These are phyloP conservation scores for Trametes maxima DNA, from an alignment of 768 basidiomycete genomes.

Conservation along the genomic window DNA sequence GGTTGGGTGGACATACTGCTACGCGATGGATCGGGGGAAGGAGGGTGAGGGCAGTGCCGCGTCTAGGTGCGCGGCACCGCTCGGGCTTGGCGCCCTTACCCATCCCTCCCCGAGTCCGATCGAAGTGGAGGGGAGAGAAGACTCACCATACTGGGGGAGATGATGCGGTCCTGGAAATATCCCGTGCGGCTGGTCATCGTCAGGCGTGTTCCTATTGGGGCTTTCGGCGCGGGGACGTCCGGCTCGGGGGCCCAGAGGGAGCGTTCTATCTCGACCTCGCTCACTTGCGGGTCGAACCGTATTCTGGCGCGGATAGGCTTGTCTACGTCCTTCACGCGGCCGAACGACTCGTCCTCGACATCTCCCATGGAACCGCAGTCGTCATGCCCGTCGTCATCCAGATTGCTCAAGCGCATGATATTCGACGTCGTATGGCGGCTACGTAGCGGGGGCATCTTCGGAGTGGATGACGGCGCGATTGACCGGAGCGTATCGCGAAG, in stretches of 20 bases:
- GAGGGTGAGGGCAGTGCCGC: background rate
- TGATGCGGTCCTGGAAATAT: slow-evolving; percentile 91
- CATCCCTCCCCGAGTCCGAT: slow-evolving; percentile 1
- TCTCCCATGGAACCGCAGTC: slow-evolving; percentile 58
- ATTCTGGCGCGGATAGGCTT: slow-evolving; percentile 77
- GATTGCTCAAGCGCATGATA: slow-evolving; percentile 1
- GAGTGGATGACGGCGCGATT: slow-evolving; percentile 26
- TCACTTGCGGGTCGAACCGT: slow-evolving; percentile 40
- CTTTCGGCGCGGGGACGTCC: slow-evolving; percentile 26
- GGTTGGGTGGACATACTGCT: background rate
- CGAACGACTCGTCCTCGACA: slow-evolving; percentile 43
- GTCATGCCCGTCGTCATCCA: slow-evolving; percentile 28
- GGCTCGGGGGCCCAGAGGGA: background rate
- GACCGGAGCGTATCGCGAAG: slow-evolving; percentile 34
- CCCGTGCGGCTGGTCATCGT: slow-evolving; percentile 96
- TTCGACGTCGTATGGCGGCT: slow-evolving; percentile 23
- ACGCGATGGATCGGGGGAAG: background rate
- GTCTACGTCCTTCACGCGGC: slow-evolving; percentile 61
- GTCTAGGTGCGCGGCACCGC: background rate
- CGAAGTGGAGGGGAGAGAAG: slow-evolving; percentile 6
- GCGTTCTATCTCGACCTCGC: slow-evolving; percentile 13
- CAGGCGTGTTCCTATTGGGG: slow-evolving; percentile 79
- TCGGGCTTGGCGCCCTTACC: background rate
- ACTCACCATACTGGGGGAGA: slow-evolving; percentile 95
- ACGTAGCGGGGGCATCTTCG: slow-evolving; percentile 25